These are phyloP conservation scores for Boletellus ananas DNA, from an alignment of 768 basidiomycete species.

Conservation along the genomic window DNA sequence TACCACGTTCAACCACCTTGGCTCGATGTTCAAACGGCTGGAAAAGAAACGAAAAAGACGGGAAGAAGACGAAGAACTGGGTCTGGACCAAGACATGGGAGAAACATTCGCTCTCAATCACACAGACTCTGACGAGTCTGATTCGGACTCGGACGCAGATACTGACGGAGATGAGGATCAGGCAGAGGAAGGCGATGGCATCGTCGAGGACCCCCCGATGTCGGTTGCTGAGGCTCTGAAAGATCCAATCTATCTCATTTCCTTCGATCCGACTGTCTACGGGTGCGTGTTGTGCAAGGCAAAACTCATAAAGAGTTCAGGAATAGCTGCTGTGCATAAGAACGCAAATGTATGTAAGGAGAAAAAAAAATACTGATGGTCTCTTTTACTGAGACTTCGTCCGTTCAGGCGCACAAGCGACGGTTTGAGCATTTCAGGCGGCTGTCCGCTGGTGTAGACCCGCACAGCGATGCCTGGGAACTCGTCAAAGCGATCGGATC, in stretches of 20 bases:
- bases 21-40: constrained; percentile 73
- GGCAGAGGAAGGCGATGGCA: constrained; percentile 24
- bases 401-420: constrained; percentile 57
- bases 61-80: constrained; percentile 62
- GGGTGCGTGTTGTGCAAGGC: constrained; percentile 69
- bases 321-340: constrained; percentile 56
- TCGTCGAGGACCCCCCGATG: constrained; percentile 41
- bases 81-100: constrained; percentile 60
- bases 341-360: constrained; percentile 56
- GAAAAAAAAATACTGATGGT: background rate
- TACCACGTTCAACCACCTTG: background rate
- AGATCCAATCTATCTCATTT: constrained; percentile 61
- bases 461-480: constrained; percentile 46
- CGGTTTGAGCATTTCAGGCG: constrained; percentile 50
- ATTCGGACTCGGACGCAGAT: constrained; percentile 35
- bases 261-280: constrained; percentile 50
- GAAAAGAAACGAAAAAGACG: constrained; percentile 60
- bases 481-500: constrained; percentile 26
- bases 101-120: constrained; percentile 65
- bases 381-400: background rate
- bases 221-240: constrained; percentile 56
- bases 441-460: constrained; percentile 38
- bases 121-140: constrained; percentile 70
- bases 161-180: constrained; percentile 23
- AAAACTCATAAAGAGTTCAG: constrained; percentile 59